Evolutionary conservation across 768 basidiomycete genomes (phyloP).

Genomic region (Suillus cothurnatus): DNA sequence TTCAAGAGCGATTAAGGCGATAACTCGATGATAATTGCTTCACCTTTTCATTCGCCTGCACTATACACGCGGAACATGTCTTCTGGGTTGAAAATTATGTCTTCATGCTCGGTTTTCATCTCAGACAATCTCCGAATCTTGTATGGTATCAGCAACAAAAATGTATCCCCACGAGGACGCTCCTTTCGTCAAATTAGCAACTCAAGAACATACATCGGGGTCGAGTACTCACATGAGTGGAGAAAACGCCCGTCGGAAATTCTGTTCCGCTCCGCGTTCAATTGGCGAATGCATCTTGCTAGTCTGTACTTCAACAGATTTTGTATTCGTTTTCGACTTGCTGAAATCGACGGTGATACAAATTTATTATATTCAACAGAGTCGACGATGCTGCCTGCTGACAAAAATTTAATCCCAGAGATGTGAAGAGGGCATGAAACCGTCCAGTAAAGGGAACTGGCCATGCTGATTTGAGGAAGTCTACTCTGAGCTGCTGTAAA

Average conservation of each 20-base stretch:
- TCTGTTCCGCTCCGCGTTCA: no score
- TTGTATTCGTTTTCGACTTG: not conserved
- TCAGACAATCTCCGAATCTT: not conserved
- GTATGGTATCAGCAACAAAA: not conserved
- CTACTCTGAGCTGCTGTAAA: no score
- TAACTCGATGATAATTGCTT: not conserved
- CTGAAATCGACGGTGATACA: not conserved
- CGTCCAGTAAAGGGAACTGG: no score
- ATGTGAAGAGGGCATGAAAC: no score
- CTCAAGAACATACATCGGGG: not conserved
- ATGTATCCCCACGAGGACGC: not conserved
- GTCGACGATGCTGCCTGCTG: not conserved
- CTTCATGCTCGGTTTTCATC: not conserved
- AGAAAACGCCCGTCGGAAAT: not conserved
- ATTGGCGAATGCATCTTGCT: not conserved
- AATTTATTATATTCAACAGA: not conserved
- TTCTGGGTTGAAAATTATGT: not conserved
- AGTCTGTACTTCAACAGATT: not conserved
- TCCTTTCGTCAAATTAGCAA: not conserved
- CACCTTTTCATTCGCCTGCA: not conserved
- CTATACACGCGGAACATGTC: not conserved
- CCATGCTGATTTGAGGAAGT: no score
- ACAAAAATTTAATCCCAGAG: no score
- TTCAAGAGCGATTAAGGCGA: not conserved
- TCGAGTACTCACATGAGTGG: not conserved